phyloP scores from a whole-genome alignment of 2,329 filamentous ascomycete genomes.

The Coniella lustricola region DNA sequence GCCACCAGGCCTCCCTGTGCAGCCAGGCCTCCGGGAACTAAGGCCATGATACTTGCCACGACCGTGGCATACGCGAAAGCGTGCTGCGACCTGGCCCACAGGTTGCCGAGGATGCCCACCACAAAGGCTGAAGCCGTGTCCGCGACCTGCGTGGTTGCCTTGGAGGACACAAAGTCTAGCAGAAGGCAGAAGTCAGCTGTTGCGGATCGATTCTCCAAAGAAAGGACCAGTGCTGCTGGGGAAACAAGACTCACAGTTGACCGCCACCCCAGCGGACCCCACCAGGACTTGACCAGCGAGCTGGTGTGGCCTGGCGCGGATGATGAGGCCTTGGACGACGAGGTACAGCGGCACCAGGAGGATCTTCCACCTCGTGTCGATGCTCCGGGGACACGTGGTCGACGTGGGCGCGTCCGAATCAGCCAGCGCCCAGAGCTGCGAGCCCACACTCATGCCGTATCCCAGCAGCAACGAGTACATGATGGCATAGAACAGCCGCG shows the following conservation, averaged over 20 bases:
- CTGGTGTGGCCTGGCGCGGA: slow-evolving; percentile 9
- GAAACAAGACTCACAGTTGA: slow-evolving; percentile 7
- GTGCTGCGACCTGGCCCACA: slow-evolving; percentile 12
- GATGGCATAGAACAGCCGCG: slow-evolving; percentile 9
- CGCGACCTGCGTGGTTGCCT: slow-evolving; percentile 12
- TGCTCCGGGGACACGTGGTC: slow-evolving; percentile 23
- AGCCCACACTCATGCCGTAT: slow-evolving; percentile 20
- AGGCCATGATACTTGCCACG: slow-evolving; percentile 8
- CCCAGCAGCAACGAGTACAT: slow-evolving; percentile 10
- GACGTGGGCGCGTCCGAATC: slow-evolving; percentile 25
- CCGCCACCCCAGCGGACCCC: slow-evolving; percentile 13
- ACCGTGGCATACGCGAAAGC: slow-evolving; percentile 10
- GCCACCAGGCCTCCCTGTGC: slow-evolving; percentile 10
- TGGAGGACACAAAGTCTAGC: slow-evolving; percentile 13
- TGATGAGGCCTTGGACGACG: slow-evolving; percentile 34
- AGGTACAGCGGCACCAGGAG: slow-evolving; percentile 63
- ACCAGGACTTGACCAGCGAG: slow-evolving; percentile 12
- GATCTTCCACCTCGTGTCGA: slow-evolving; percentile 40
- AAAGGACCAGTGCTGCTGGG: not conserved
- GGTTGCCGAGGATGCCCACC: slow-evolving; percentile 13
- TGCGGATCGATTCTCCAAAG: too few species aligned
- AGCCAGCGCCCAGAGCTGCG: slow-evolving; percentile 25
- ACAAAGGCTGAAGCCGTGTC: slow-evolving; percentile 12
- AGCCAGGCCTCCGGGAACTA: slow-evolving; percentile 10
- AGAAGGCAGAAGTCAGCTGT: not conserved